Conservation (phyloP, 1,284 basidiomycete species). For the Vanrija humicola region DNA sequence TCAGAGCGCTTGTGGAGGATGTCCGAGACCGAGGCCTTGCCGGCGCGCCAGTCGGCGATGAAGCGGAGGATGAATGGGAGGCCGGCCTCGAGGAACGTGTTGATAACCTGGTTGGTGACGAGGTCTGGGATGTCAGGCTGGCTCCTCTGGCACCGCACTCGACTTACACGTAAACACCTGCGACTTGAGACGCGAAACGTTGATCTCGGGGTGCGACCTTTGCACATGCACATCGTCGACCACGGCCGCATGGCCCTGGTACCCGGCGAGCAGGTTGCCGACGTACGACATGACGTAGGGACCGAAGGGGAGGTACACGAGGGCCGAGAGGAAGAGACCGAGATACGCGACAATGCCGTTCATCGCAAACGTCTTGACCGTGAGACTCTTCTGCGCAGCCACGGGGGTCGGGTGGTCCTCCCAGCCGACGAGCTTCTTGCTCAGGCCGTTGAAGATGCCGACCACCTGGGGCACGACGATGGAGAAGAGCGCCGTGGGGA, state of each 20-base stretch:
- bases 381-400: constrained; percentile 71
- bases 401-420: constrained; percentile 84
- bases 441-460: constrained; percentile 68
- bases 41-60: constrained; percentile 56
- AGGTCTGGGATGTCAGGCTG: constrained; percentile 54
- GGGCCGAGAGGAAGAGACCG: constrained; percentile 76
- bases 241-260: constrained; percentile 6
- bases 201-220: constrained; percentile 37
- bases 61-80: constrained; percentile 74
- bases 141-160: neutral
- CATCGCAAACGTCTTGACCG: constrained; percentile 74
- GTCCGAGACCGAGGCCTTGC: constrained; percentile 42
- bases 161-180: constrained; percentile 78
- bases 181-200: constrained; percentile 66
- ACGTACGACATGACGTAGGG: constrained; percentile 67
- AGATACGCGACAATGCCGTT: constrained; percentile 80
- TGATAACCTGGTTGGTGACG: constrained; percentile 84
- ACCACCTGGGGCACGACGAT: constrained; percentile 78
- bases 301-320: constrained; percentile 88
- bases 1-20: constrained; percentile 8
- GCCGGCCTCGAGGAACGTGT: constrained; percentile 77
- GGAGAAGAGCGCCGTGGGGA: constrained; percentile 80
- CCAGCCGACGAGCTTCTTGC: constrained; percentile 72
- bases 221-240: neutral
- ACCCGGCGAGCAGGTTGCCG: constrained; percentile 47